A percentile compares a stretch with the other conserved stretches of the same genome.
These are phyloP conservation scores for Pleurotus tuber-regium DNA, from an alignment of 768 basidiomycete genomes.

Conservation along the genomic window DNA sequence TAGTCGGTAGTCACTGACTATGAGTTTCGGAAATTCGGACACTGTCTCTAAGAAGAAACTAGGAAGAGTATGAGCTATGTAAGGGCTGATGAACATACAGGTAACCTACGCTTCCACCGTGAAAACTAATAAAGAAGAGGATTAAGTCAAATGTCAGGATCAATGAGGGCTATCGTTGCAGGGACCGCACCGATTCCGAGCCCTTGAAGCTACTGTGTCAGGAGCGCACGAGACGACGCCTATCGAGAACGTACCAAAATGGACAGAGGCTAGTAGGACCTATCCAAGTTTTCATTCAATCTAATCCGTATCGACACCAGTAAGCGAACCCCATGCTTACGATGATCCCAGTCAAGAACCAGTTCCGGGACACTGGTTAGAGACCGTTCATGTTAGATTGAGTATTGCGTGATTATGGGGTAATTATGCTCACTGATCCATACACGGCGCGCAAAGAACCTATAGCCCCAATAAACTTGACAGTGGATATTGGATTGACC, in stretches of 20 bases:
- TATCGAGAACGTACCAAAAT: constrained; percentile 36
- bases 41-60: constrained; percentile 32
- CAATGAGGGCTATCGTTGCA: constrained; percentile 6
- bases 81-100: constrained; percentile 9
- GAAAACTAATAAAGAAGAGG: too few species aligned
- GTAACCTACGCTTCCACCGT: constrained; percentile 40
- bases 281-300: constrained; percentile 14
- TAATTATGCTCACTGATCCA: constrained; percentile 38
- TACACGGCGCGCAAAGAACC: constrained; percentile 52
- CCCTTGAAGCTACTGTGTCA: constrained; percentile 21
- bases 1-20: constrained; percentile 23
- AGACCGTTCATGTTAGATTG: constrained; percentile 1
- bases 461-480: constrained; percentile 17
- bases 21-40: constrained; percentile 30
- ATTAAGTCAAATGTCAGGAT: too few species aligned
- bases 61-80: constrained; percentile 17
- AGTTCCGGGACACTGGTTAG: constrained; percentile 41
- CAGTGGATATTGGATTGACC: neutral
- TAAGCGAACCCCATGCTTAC: constrained; percentile 25
- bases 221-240: neutral
- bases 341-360: constrained; percentile 37
- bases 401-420: neutral
- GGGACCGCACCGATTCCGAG: constrained; percentile 42
- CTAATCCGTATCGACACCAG: too few species aligned
- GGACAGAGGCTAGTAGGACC: constrained; percentile 38